A percentile compares a stretch with the other conserved stretches of the same genome.
phyloP scores from a whole-genome alignment of 495 filamentous ascomycete genomes.

The Endocarpon pusillum region DNA sequence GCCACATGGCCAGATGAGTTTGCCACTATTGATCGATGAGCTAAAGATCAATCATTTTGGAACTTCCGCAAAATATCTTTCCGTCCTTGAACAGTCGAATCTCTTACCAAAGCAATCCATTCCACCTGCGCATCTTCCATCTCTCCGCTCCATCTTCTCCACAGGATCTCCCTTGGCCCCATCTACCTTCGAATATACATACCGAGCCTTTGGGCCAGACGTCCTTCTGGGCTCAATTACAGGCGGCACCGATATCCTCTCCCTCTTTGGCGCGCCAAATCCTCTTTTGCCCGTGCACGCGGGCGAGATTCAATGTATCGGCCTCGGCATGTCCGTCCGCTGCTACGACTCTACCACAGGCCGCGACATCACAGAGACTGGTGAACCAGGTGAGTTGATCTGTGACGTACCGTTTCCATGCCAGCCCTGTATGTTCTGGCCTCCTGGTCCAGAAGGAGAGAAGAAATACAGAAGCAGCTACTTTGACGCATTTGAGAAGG shows the following conservation, averaged over 20 bases:
- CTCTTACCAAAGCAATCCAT: slow-evolving; percentile 41
- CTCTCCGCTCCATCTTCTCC: slow-evolving; percentile 65
- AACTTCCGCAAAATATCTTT: slow-evolving; percentile 85
- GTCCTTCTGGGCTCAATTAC: slow-evolving; percentile 75
- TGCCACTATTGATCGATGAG: slow-evolving; percentile 53
- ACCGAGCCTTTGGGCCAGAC: slow-evolving; percentile 53
- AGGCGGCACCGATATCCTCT: slow-evolving; percentile 86
- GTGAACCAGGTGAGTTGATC: slow-evolving; percentile 76
- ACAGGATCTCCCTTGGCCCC: slow-evolving; percentile 85
- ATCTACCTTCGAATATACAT: slow-evolving; percentile 82
- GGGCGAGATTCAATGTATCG: slow-evolving; percentile 81
- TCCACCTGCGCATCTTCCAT: slow-evolving; percentile 33
- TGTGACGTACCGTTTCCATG: slow-evolving; percentile 77
- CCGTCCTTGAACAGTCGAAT: slow-evolving; percentile 66
- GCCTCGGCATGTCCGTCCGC: slow-evolving; percentile 77
- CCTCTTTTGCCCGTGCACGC: slow-evolving; percentile 70
- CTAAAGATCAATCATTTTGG: slow-evolving; percentile 76
- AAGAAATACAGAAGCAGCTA: slow-evolving; percentile 67
- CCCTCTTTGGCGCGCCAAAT: slow-evolving; percentile 74
- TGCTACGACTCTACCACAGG: slow-evolving; percentile 41
- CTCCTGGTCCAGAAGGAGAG: slow-evolving; percentile 42
- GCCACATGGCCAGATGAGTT: slow-evolving; percentile 45
- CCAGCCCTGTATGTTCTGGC: slow-evolving; percentile 79
- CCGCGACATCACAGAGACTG: slow-evolving; percentile 28
- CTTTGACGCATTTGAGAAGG: slow-evolving; percentile 60